Conservation (phyloP, 2,329 filamentous ascomycete genomes). For the Phialophora tarda region DNA sequence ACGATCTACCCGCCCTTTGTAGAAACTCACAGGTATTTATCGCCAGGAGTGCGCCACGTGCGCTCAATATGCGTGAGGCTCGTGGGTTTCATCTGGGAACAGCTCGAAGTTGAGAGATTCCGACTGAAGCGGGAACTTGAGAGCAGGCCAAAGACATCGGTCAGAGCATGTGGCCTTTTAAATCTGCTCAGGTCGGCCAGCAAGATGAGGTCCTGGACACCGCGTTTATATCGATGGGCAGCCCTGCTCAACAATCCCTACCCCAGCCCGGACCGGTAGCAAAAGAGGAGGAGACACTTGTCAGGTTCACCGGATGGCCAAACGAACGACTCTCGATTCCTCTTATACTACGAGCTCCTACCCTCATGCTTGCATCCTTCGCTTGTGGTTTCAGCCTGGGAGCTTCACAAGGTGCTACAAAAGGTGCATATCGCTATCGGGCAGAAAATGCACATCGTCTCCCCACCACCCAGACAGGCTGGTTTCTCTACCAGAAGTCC, state of each 20-base stretch:
- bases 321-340: constrained; percentile 64
- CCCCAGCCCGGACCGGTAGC: neutral
- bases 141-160: neutral
- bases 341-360: constrained; percentile 67
- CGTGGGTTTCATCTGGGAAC: neutral
- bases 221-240: neutral
- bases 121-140: neutral
- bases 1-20: neutral
- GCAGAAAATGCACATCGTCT: constrained; percentile 96
- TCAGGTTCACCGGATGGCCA: constrained; percentile 40
- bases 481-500: constrained; percentile 98
- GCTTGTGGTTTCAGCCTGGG: constrained; percentile 73
- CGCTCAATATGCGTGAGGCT: neutral
- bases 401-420: constrained; percentile 72
- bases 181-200: constrained; percentile 10
- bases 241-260: neutral
- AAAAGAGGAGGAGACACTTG: constrained; percentile 25
- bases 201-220: constrained; percentile 4
- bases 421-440: constrained; percentile 80
- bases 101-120: neutral
- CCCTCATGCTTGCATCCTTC: constrained; percentile 68
- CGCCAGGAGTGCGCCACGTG: neutral
- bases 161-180: constrained; percentile 36
- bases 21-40: neutral
- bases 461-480: constrained; percentile 79